Percentiles rank a stretch among this genome's conserved stretches.
These are phyloP conservation scores for Oxytropis ochrocephala DNA, from an alignment of 306 rosid genomes.

Conservation along the genomic window DNA sequence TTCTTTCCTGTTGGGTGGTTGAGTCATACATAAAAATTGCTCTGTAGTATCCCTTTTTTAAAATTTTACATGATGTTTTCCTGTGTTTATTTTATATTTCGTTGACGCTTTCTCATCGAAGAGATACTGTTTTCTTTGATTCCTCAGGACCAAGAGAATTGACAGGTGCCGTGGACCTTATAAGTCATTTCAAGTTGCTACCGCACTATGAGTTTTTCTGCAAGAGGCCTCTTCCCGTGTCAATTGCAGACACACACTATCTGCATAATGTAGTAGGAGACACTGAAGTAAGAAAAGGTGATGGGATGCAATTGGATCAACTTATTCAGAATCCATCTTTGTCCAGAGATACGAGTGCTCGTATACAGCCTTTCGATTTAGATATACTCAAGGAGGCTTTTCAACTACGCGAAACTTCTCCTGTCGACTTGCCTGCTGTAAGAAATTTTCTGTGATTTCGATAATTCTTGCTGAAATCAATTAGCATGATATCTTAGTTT, in stretches of 20 bases:
- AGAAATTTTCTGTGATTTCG: conserved; percentile 30
- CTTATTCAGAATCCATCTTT: conserved; percentile 71
- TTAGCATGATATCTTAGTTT: background rate
- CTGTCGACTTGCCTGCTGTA: conserved; percentile 80
- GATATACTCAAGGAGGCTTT: conserved; percentile 80
- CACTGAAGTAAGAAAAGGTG: conserved; percentile 92
- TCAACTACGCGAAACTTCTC: conserved; percentile 72
- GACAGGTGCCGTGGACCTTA: conserved; percentile 90
- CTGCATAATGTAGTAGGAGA: conserved; percentile 87
- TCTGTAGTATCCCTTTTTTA: background rate
- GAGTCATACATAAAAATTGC: background rate
- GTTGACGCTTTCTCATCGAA: background rate
- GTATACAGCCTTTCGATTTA: conserved; percentile 77
- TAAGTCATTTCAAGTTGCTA: conserved; percentile 74
- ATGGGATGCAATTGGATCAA: conserved; percentile 96
- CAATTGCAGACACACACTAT: conserved; percentile 87
- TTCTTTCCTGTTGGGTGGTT: background rate
- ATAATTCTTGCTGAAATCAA: conserved; percentile 14
- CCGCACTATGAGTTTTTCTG: conserved; percentile 91
- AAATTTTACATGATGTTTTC: background rate
- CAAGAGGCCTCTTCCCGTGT: conserved; percentile 84
- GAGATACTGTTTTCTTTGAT: conserved; percentile 16
- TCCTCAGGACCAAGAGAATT: conserved; percentile 85
- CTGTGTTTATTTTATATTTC: background rate
- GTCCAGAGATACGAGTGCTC: conserved; percentile 58